Percentiles rank a stretch among this genome's conserved stretches.
These are phyloP conservation scores for Pilatotrama ljubarskyi DNA, from an alignment of 768 basidiomycete genomes.

Conservation along the genomic window DNA sequence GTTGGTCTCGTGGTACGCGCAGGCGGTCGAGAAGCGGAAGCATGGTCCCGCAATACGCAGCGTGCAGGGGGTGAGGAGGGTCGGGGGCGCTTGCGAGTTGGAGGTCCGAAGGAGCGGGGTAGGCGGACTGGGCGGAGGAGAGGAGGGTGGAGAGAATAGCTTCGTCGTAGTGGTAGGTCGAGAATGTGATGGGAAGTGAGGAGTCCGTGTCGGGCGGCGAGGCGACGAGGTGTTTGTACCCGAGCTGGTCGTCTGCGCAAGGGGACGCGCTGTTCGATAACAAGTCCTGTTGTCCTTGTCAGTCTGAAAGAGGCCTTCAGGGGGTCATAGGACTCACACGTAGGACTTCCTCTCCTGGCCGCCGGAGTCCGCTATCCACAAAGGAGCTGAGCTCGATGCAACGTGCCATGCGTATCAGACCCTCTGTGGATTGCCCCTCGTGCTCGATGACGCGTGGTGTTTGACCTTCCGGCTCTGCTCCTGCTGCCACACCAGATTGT, in stretches of 20 bases:
- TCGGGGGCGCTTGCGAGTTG: not conserved
- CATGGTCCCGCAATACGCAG: slow-evolving; percentile 5
- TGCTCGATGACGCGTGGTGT: too few relatives aligned
- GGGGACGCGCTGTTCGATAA: slow-evolving; percentile 8
- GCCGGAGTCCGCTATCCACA: slow-evolving; percentile 8
- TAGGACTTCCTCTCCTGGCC: slow-evolving; percentile 2
- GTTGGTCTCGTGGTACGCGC: slow-evolving; percentile 14
- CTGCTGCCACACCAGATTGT: slow-evolving; percentile 2
- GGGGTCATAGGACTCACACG: not conserved
- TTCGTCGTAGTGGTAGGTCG: slow-evolving; percentile 19
- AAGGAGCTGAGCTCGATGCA: slow-evolving; percentile 1
- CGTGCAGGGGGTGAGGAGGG: not conserved
- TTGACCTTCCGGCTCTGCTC: not conserved
- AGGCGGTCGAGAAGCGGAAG: slow-evolving; percentile 10
- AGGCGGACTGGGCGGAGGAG: not conserved
- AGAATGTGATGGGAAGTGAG: slow-evolving; percentile 13
- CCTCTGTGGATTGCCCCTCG: not conserved
- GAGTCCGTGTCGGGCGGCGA: not conserved
- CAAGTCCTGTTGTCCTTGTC: slow-evolving; percentile 8
- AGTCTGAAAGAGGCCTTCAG: not conserved
- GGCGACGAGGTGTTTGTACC: slow-evolving; percentile 17
- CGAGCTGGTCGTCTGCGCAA: slow-evolving; percentile 20
- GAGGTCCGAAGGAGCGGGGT: not conserved
- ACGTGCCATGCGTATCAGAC: not conserved
- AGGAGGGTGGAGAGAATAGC: slow-evolving; percentile 2